phyloP scores from a whole-genome alignment of 495 filamentous ascomycete species.

The Pyrenula massariospora region DNA sequence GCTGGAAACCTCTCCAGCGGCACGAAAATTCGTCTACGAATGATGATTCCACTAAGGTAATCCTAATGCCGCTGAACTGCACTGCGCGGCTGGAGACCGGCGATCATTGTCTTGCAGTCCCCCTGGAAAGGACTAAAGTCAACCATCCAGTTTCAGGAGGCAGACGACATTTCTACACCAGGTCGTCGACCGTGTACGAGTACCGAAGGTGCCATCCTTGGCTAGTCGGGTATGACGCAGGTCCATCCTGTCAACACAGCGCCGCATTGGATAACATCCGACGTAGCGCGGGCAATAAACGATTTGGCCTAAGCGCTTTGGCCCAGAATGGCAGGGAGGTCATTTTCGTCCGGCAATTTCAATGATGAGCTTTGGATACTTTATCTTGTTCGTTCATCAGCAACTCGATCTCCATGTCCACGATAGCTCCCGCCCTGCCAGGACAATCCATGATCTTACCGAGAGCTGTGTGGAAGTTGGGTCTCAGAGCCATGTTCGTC shows the following conservation, averaged over 20 bases:
- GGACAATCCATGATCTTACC: too few relatives aligned
- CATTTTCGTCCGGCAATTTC: background rate
- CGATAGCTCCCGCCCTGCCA: too few relatives aligned
- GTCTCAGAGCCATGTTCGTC: too few relatives aligned
- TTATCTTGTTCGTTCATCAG: too few relatives aligned
- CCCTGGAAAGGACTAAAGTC: background rate
- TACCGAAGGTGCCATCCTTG: background rate
- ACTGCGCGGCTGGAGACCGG: background rate
- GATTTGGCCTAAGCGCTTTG: background rate
- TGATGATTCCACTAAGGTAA: background rate
- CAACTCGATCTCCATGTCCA: too few relatives aligned
- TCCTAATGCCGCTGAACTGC: background rate
- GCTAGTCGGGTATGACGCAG: background rate
- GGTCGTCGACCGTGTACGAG: background rate
- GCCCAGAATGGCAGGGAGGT: background rate
- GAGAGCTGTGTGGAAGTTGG: too few relatives aligned
- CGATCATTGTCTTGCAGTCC: background rate
- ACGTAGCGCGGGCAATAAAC: background rate
- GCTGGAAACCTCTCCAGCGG: background rate
- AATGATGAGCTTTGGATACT: too few relatives aligned
- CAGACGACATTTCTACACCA: background rate
- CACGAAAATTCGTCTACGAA: background rate
- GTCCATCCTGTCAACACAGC: background rate
- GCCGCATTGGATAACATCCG: background rate
- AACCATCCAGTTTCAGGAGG: background rate